A percentile compares a stretch with the other conserved stretches of the same genome.
These are phyloP conservation scores for Metarhizium humberi DNA, from an alignment of 2,329 filamentous ascomycete species.

Conservation along the genomic window DNA sequence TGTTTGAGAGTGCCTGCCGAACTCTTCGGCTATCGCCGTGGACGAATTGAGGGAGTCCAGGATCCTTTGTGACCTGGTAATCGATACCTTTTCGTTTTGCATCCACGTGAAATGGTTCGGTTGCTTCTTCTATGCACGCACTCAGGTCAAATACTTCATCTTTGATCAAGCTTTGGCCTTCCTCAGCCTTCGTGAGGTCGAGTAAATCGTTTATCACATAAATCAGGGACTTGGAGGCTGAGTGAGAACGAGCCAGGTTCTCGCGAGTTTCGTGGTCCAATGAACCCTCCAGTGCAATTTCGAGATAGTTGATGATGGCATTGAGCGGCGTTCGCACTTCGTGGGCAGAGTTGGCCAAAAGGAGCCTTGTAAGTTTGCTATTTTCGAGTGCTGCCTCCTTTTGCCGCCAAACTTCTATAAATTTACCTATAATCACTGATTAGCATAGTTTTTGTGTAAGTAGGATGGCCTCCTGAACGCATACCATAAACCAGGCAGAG, in stretches of 20 bases:
- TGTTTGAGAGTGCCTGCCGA: conserved; percentile 74
- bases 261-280: conserved; percentile 78
- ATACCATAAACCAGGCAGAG: conserved; percentile 80
- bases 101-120: conserved; percentile 63
- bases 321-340: conserved; percentile 87
- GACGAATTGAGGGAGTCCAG: conserved; percentile 60
- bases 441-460: conserved; percentile 1
- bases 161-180: conserved; percentile 69
- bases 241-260: conserved; percentile 75
- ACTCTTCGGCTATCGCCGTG: conserved; percentile 72
- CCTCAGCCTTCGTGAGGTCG: conserved; percentile 80
- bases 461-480: background rate
- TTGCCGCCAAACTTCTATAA: conserved; percentile 88
- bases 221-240: conserved; percentile 83
- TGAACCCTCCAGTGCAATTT: conserved; percentile 76
- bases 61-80: conserved; percentile 59
- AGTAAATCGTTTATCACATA: conserved; percentile 91
- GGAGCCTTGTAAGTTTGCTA: conserved; percentile 67
- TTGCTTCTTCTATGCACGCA: conserved; percentile 66
- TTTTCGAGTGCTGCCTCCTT: conserved; percentile 78
- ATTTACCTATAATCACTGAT: conserved; percentile 39
- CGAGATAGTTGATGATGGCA: conserved; percentile 89
- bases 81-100: conserved; percentile 65
- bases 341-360: conserved; percentile 83
- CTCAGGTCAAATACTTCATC: conserved; percentile 70